Conservation (phyloP, 2,329 filamentous ascomycete genomes). For the Pochonia chlamydosporia region DNA sequence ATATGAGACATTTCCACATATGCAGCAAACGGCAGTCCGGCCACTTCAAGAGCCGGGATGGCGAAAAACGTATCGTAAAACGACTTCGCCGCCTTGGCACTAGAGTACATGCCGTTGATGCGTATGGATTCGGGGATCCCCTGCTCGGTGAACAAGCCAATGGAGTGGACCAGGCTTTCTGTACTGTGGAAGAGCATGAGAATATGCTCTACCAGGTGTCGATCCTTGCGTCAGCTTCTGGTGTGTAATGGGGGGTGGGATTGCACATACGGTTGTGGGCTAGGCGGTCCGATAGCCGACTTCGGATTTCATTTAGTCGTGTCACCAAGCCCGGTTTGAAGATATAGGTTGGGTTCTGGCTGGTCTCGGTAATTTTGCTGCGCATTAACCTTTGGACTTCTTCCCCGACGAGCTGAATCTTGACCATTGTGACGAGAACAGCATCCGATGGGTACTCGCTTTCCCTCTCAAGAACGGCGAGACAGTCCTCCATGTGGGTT, state of each 20-base stretch:
- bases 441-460: conserved; percentile 44
- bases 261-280: conserved; percentile 20
- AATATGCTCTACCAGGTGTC: conserved; percentile 18
- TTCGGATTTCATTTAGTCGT: conserved; percentile 21
- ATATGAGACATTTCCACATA: conserved; percentile 29
- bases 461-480: conserved; percentile 38
- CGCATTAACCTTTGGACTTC: conserved; percentile 27
- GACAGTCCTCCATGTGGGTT: conserved; percentile 51
- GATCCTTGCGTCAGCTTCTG: neutral
- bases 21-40: conserved; percentile 26
- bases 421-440: conserved; percentile 32
- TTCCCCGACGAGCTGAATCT: conserved; percentile 34
- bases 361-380: conserved; percentile 21
- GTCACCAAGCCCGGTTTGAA: conserved; percentile 24
- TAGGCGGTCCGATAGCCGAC: conserved; percentile 17
- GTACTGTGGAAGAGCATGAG: conserved; percentile 22
- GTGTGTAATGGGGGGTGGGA: neutral
- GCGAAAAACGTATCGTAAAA: conserved; percentile 32
- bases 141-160: conserved; percentile 25
- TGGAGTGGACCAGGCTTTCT: conserved; percentile 26
- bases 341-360: conserved; percentile 24
- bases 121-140: conserved; percentile 24
- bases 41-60: conserved; percentile 21
- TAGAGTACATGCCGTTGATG: conserved; percentile 29
- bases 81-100: conserved; percentile 25